Conservation (phyloP, 2,329 filamentous ascomycete species). For the Myriosclerotinia scirpicola region DNA sequence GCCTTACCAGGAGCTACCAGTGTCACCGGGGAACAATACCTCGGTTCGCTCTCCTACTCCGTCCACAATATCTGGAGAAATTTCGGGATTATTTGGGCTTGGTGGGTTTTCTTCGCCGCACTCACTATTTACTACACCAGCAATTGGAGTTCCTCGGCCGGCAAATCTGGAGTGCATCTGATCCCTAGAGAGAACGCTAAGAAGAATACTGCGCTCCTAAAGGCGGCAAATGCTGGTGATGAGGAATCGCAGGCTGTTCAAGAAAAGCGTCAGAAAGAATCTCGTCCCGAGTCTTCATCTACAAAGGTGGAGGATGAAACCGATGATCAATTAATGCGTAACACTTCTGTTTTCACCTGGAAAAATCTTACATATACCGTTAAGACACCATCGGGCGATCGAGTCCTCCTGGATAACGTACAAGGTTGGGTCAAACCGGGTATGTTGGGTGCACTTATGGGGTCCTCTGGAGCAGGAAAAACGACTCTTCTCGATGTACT, state of each 20-base stretch:
- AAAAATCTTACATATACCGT: constrained; percentile 69
- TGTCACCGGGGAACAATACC: constrained; percentile 58
- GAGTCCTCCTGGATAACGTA: constrained; percentile 66
- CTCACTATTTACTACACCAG: constrained; percentile 59
- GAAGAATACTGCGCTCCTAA: constrained; percentile 41
- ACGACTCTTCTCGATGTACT: constrained; percentile 86
- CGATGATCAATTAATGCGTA: constrained; percentile 53
- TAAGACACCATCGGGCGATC: constrained; percentile 59
- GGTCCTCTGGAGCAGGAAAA: constrained; percentile 72
- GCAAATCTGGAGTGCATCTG: constrained; percentile 55
- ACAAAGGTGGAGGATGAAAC: constrained; percentile 40
- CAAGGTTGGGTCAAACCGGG: constrained; percentile 63
- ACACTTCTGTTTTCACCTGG: constrained; percentile 72
- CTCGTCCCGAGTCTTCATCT: constrained; percentile 28
- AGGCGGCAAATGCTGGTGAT: constrained; percentile 42
- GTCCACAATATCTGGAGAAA: constrained; percentile 58
- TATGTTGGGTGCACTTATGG: constrained; percentile 62
- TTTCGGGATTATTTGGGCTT: constrained; percentile 61
- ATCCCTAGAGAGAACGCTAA: constrained; percentile 61
- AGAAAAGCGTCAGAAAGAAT: constrained; percentile 26
- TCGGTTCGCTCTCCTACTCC: constrained; percentile 54
- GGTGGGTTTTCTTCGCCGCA: constrained; percentile 59
- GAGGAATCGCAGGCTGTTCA: constrained; percentile 47
- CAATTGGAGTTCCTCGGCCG: constrained; percentile 55
- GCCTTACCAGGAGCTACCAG: constrained; percentile 50